Percentiles rank a stretch among this genome's conserved stretches.
phyloP scores from a whole-genome alignment of 306 rosid genomes.

The Dryas drummondii region DNA sequence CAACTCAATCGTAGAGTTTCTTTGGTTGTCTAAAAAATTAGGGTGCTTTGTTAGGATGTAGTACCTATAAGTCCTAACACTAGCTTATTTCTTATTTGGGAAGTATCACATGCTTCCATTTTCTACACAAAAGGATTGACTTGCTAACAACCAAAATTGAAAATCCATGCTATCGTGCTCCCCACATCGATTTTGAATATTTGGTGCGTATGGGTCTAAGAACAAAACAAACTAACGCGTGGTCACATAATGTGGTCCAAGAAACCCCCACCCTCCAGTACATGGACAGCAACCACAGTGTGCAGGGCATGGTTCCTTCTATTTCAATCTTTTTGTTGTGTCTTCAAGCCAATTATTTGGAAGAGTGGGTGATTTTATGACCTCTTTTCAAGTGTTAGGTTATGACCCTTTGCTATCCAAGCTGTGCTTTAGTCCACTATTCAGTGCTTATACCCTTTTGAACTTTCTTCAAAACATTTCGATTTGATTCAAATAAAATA shows the following conservation, averaged over 20 bases:
- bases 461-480: constrained; percentile 2
- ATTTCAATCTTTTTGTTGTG: background rate
- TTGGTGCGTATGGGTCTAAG: constrained; percentile 23
- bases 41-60: background rate
- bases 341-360: constrained; percentile 9
- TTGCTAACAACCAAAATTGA: constrained; percentile 6
- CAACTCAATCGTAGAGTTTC: background rate
- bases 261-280: constrained; percentile 10
- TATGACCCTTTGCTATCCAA: background rate
- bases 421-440: background rate
- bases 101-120: background rate
- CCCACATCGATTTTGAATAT: constrained; percentile 6
- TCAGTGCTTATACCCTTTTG: background rate
- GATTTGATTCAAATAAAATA: background rate
- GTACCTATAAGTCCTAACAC: too few relatives aligned
- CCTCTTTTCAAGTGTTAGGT: constrained; percentile 8
- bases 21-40: background rate
- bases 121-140: background rate
- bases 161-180: constrained; percentile 3
- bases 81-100: too few relatives aligned
- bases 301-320: constrained; percentile 19
- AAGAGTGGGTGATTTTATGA: constrained; percentile 11
- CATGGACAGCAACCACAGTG: constrained; percentile 24
- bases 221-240: constrained; percentile 7
- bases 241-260: constrained; percentile 28